phyloP scores from a whole-genome alignment of 108 stramenopile genomes.

The Nitzschia sp. region DNA sequence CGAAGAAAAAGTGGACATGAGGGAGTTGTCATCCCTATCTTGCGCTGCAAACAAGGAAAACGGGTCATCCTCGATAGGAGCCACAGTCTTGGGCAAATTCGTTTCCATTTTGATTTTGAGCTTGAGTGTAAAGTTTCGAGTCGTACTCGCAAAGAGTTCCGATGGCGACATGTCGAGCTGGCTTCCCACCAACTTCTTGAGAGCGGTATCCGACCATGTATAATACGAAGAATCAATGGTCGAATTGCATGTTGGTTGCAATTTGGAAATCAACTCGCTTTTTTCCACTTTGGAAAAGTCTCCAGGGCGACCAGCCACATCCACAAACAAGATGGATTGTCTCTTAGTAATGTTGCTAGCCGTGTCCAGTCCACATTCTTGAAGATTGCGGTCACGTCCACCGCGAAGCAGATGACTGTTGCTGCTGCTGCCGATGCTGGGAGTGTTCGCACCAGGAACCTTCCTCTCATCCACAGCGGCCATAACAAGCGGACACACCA shows the following conservation, averaged over 20 bases:
- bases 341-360: no score
- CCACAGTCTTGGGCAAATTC: background rate
- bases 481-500: no score
- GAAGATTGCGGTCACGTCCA: no score
- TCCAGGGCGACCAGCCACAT: background rate
- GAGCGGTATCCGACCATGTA: background rate
- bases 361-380: no score
- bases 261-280: background rate
- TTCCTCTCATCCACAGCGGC: no score
- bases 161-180: background rate
- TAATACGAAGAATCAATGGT: background rate
- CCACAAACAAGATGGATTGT: background rate
- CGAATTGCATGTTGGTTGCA: background rate
- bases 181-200: background rate
- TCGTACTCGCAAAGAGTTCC: background rate
- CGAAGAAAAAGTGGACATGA: no score
- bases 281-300: background rate
- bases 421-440: no score
- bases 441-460: no score
- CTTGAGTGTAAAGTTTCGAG: background rate
- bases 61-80: no score
- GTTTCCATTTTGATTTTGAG: background rate
- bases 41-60: background rate
- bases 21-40: background rate
- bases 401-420: no score